Conservation (phyloP, 2,329 filamentous ascomycete genomes). For the Diaporthe sp. region DNA sequence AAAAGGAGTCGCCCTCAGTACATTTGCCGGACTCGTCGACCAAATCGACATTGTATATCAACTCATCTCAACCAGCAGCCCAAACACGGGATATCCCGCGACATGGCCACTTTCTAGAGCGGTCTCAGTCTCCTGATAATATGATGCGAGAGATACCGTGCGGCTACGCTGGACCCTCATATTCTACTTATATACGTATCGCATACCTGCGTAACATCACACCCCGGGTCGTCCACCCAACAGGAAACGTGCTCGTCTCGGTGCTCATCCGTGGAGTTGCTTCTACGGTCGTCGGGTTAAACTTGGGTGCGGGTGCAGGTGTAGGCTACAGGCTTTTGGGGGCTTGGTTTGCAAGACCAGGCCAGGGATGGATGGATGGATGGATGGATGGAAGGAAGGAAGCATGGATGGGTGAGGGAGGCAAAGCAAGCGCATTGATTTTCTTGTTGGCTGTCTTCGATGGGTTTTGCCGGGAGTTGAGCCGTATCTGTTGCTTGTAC, state of each 20-base stretch:
- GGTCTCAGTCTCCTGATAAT: neutral
- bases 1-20: neutral
- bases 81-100: neutral
- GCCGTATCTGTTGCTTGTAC: slow-evolving; percentile 3
- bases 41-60: slow-evolving; percentile 37
- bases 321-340: neutral
- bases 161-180: slow-evolving; percentile 8
- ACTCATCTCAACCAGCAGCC: slow-evolving; percentile 27
- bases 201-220: neutral
- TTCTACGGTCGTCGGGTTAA: neutral
- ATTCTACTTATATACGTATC: slow-evolving; percentile 20
- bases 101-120: neutral
- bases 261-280: neutral
- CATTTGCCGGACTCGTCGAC: slow-evolving; percentile 22
- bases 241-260: neutral
- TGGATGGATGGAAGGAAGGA: neutral
- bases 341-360: neutral
- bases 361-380: neutral
- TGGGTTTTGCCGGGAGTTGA: slow-evolving; percentile 30
- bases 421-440: slow-evolving; percentile 37
- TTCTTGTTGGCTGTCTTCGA: slow-evolving; percentile 6
- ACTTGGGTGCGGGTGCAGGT: neutral
- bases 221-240: neutral
- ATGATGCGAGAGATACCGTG: neutral
- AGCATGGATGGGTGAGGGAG: neutral